Conservation (phyloP, 2,329 filamentous ascomycete species). For the Pseudogymnoascus sp. region DNA sequence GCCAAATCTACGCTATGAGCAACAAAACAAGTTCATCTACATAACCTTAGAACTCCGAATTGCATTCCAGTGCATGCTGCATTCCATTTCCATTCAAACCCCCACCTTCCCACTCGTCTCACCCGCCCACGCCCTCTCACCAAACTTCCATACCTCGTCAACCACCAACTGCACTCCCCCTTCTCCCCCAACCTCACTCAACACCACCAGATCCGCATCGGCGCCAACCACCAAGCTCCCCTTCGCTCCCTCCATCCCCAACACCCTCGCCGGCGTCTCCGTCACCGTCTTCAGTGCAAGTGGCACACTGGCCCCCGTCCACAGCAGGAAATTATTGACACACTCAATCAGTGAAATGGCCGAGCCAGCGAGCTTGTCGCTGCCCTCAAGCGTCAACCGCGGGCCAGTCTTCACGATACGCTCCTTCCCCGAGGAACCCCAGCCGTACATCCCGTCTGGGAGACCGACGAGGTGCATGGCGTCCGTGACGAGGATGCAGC, state of each 20-base stretch:
- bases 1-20: neutral
- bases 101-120: neutral
- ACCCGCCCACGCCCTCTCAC: slow-evolving; percentile 40
- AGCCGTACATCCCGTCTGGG: slow-evolving; percentile 76
- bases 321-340: slow-evolving; percentile 71
- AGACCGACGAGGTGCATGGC: slow-evolving; percentile 83
- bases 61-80: neutral
- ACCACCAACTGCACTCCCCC: slow-evolving; percentile 49
- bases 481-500: slow-evolving; percentile 84
- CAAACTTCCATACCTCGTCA: slow-evolving; percentile 79
- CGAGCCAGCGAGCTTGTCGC: slow-evolving; percentile 69
- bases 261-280: slow-evolving; percentile 67
- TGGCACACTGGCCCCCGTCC: slow-evolving; percentile 61
- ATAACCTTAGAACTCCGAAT: neutral
- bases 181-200: slow-evolving; percentile 46
- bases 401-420: slow-evolving; percentile 63
- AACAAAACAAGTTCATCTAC: neutral
- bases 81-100: neutral
- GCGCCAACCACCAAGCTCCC: slow-evolving; percentile 57
- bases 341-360: slow-evolving; percentile 72
- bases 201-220: slow-evolving; percentile 62
- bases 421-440: slow-evolving; percentile 61
- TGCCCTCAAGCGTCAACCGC: slow-evolving; percentile 68
- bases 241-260: slow-evolving; percentile 60
- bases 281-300: slow-evolving; percentile 68